Conservation (phyloP, 768 basidiomycete genomes). For the Gelatoporia subvermispora region DNA sequence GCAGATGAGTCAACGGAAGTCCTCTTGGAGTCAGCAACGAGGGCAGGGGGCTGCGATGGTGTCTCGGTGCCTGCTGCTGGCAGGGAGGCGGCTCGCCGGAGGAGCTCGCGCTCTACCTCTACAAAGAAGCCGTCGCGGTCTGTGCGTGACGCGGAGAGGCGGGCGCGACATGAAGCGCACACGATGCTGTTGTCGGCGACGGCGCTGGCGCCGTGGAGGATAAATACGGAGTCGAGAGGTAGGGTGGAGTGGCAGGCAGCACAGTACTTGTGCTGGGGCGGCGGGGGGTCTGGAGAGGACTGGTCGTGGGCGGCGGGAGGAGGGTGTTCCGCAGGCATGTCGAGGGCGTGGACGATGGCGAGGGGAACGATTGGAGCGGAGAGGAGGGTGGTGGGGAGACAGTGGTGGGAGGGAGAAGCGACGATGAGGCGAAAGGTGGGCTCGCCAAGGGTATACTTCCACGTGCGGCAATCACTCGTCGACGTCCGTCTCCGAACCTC, state of each 20-base stretch:
- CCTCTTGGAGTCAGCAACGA: too few species aligned
- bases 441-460: background rate
- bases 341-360: constrained; percentile 16
- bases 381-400: constrained; percentile 9
- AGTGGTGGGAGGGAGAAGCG: constrained; percentile 13
- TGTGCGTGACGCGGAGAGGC: constrained; percentile 23
- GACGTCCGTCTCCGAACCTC: background rate
- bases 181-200: constrained; percentile 30
- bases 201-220: constrained; percentile 23
- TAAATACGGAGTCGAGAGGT: constrained; percentile 22
- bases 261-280: constrained; percentile 29
- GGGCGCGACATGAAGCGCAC: constrained; percentile 45
- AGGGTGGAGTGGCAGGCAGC: constrained; percentile 27
- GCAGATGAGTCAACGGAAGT: constrained; percentile 14
- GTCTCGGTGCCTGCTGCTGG: constrained; percentile 28
- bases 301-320: constrained; percentile 19
- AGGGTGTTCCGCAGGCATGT: constrained; percentile 52
- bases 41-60: constrained; percentile 6
- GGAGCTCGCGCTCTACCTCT: constrained; percentile 27
- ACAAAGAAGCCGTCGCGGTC: constrained; percentile 18
- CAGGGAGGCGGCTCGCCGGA: constrained; percentile 23
- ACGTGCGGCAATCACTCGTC: constrained; percentile 9
- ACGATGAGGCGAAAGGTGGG: constrained; percentile 4
- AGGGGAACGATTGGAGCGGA: constrained; percentile 10
- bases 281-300: constrained; percentile 18